Evolutionary conservation across 805 yeast genomes (phyloP), one percentile per base, ranked within the genome.

Genomic region (Schizosaccharomyces cryophilus): DNA sequence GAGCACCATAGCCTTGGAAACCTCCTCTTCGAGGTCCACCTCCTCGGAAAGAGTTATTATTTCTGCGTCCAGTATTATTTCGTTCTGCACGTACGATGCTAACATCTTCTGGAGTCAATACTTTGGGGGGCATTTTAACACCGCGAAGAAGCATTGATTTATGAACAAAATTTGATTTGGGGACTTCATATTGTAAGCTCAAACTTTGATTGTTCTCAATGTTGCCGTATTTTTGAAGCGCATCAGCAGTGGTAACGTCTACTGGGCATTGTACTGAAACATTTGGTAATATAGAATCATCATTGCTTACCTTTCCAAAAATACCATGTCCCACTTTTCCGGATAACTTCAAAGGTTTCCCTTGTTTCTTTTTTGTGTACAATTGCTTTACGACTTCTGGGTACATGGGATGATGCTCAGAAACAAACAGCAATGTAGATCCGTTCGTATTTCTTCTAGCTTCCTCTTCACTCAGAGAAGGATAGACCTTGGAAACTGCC

Each of bases 71-170:
- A 24, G 56, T 9, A 51, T 24, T 24, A n/a, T 13, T 29, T 5
- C 56, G 30, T 29, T 24, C 35, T 11, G 56, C 56, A 40, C 76
- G 67, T 15, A 87, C 74, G 11, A 77, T 72, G 64, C 83, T 87
- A 62, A 76, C 78, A 66, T 89, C 96, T 59, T 82, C 83, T 48
- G 78, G 79, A 4, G 80, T 80, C 58, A 90, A 73, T 6, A 82
- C 82, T 21, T 76, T 75, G 42, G 73, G 72, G 63, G 81, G 83
- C 4, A 87, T 78, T 63, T 81, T 80, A 67, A 75, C 87, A 0
- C 96, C 96, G 58, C 82, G 84, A 64, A 90, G 70, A 26, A 90
- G 73, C 84, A 93, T 85, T 1, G 95, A 84, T 69, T 90, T 93
- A 40, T 87, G 83, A 2, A 61, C 65, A 15, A 71, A 75, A 47